Conservation (phyloP, 2,329 filamentous ascomycete genomes). For the Pestalotiopsis fici region DNA sequence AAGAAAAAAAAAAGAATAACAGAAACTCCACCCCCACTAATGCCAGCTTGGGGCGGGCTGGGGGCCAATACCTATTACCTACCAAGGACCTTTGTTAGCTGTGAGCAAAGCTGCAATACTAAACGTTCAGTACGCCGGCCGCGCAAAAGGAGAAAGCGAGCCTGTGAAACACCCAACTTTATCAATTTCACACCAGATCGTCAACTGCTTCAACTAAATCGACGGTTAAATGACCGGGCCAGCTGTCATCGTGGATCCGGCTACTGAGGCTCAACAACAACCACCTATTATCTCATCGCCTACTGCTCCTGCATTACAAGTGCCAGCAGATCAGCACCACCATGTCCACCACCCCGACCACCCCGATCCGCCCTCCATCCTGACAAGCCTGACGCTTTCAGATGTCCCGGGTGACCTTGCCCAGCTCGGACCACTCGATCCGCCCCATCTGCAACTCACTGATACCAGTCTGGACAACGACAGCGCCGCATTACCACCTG, state of each 20-base stretch:
- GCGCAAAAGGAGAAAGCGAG: background rate
- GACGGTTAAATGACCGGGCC: constrained; percentile 27
- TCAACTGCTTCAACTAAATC: constrained; percentile 6
- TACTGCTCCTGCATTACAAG: background rate
- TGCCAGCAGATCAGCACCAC: constrained; percentile 11
- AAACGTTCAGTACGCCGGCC: background rate
- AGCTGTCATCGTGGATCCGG: constrained; percentile 21
- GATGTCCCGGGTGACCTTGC: constrained; percentile 42
- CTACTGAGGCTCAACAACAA: constrained; percentile 18
- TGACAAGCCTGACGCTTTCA: constrained; percentile 41
- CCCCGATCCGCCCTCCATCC: constrained; percentile 21
- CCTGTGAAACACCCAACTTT: background rate
- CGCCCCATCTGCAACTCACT: constrained; percentile 14
- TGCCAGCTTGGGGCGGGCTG: background rate
- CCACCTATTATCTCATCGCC: constrained; percentile 9
- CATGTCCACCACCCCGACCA: constrained; percentile 1
- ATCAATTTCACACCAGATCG: constrained; percentile 2
- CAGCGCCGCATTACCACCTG: constrained; percentile 18
- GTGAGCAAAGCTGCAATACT: background rate
- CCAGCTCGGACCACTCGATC: constrained; percentile 34
- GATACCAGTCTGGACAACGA: constrained; percentile 10
- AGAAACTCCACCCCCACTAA: background rate
- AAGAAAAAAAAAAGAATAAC: background rate
- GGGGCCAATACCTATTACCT: background rate
- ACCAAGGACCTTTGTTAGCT: background rate